Conservation (phyloP, 2,329 filamentous ascomycete genomes). For the Xylariaceae sp. region DNA sequence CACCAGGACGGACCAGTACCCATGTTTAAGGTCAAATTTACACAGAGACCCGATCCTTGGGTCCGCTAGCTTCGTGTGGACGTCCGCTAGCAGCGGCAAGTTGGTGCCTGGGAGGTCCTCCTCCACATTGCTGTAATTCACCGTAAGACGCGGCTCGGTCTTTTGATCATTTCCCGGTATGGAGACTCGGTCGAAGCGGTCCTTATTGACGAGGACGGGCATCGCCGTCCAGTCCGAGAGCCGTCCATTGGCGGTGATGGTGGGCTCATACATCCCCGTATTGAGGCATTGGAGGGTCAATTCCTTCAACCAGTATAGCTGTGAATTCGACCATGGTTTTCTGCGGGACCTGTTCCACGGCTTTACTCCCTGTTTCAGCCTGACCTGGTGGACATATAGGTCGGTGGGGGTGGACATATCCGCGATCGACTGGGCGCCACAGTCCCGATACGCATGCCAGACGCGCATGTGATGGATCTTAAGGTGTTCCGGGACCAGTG, state of each 20-base stretch:
- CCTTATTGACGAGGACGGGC: not conserved
- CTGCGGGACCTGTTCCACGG: not conserved
- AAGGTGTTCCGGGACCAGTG: not conserved
- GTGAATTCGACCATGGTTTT: not conserved
- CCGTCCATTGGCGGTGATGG: not conserved
- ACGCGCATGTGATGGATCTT: not conserved
- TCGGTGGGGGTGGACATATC: not conserved
- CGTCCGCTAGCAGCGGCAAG: not conserved
- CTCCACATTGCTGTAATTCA: not conserved
- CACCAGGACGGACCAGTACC: not conserved
- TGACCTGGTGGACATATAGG: not conserved
- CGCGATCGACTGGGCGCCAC: not conserved
- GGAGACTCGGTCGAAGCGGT: not conserved
- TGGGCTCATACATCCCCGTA: not conserved
- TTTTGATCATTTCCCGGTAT: not conserved
- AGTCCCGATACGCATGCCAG: not conserved
- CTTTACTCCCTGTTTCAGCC: not conserved
- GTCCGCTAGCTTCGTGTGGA: not conserved
- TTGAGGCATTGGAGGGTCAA: not conserved
- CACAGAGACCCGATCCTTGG: not conserved
- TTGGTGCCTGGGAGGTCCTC: not conserved
- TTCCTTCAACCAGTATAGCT: not conserved
- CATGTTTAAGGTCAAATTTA: not conserved
- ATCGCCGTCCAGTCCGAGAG: not conserved
- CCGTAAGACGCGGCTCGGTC: not conserved